A percentile compares a stretch with the other conserved stretches of the same genome.
phyloP scores from a whole-genome alignment of 169 alveolate genomes.

The Theileria annulata region DNA sequence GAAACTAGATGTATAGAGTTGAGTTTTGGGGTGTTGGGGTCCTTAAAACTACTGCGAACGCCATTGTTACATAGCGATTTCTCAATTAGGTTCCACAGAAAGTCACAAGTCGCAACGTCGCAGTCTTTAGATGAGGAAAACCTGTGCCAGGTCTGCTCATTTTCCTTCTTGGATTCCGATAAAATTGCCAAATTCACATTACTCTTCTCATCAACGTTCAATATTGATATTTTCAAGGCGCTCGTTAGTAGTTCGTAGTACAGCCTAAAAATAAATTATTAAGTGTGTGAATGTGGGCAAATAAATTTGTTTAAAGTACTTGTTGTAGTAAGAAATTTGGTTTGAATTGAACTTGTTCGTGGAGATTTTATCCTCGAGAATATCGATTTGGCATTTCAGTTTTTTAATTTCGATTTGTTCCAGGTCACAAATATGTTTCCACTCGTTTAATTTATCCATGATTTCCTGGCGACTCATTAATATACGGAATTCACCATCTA shows the following conservation, averaged over 20 bases:
- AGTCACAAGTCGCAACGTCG: slow-evolving; percentile 18
- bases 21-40: slow-evolving; percentile 19
- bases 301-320: not conserved
- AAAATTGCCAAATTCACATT: slow-evolving; percentile 41
- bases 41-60: not conserved
- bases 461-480: slow-evolving; percentile 12
- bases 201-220: slow-evolving; percentile 23
- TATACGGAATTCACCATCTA: not conserved
- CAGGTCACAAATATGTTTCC: slow-evolving; percentile 18
- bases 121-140: slow-evolving; percentile 17
- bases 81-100: slow-evolving; percentile 24
- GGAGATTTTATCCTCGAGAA: slow-evolving; percentile 1
- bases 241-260: slow-evolving; percentile 48
- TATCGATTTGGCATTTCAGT: slow-evolving; percentile 6
- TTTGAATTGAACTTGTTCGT: not conserved
- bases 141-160: slow-evolving; percentile 24
- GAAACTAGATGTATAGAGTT: slow-evolving; percentile 4
- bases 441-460: not conserved
- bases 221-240: slow-evolving; percentile 34
- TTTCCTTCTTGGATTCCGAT: slow-evolving; percentile 48
- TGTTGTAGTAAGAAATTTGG: not conserved
- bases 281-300: not conserved
- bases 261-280: slow-evolving; percentile 12
- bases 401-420: slow-evolving; percentile 4
- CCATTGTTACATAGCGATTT: slow-evolving; percentile 12